Conservation (phyloP, 129 eudicot genomes). For the Pittosporum tobira region DNA sequence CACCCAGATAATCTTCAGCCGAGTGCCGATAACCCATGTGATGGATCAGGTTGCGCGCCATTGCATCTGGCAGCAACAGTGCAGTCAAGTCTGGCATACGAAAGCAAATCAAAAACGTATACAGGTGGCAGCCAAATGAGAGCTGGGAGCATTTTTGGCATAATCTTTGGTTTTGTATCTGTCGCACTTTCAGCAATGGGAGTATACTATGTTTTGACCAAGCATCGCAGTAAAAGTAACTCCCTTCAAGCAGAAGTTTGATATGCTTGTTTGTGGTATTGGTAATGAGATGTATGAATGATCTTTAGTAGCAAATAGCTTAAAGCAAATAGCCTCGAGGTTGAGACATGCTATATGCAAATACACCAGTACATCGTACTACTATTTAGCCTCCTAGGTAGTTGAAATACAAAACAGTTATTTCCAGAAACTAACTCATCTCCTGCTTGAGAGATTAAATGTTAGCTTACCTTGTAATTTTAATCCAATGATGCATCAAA, state of each 20-base stretch:
- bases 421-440: not conserved
- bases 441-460: not conserved
- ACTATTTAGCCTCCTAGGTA: not conserved
- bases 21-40: conserved; percentile 19
- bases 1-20: conserved; percentile 37
- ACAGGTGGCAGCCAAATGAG: conserved; percentile 21
- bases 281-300: conserved; percentile 11
- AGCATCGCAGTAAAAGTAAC: conserved; percentile 24
- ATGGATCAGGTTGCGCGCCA: conserved; percentile 32
- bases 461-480: too few relatives aligned
- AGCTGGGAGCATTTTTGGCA: conserved; percentile 43
- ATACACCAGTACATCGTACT: not conserved
- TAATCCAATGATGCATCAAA: too few relatives aligned
- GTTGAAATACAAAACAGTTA: not conserved
- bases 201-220: conserved; percentile 39
- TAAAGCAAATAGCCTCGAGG: too few relatives aligned
- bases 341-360: not conserved
- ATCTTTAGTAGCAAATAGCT: too few relatives aligned
- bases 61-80: conserved; percentile 65
- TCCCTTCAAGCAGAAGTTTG: conserved; percentile 33
- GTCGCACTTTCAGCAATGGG: conserved; percentile 41
- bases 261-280: conserved; percentile 8
- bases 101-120: conserved; percentile 18
- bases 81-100: conserved; percentile 42
- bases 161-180: conserved; percentile 30